Evolutionary conservation across 2,329 filamentous ascomycete genomes (phyloP).

Genomic region (Xylaria sp.): DNA sequence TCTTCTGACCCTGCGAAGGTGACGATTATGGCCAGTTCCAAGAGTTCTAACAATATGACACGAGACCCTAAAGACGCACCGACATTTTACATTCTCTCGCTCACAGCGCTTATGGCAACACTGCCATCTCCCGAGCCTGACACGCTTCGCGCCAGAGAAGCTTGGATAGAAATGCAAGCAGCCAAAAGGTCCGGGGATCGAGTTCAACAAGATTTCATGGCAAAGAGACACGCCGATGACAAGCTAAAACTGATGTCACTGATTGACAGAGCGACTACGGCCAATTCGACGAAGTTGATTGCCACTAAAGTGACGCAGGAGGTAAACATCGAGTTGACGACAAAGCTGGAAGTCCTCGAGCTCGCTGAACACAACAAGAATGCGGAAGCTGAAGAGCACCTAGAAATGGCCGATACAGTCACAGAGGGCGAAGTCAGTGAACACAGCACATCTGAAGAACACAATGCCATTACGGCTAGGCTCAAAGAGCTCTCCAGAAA

Average conservation of each 20-base stretch:
- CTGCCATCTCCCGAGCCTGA: constrained; percentile 9
- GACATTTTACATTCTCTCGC: constrained; percentile 9
- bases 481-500: constrained; percentile 20
- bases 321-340: neutral
- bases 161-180: constrained; percentile 12
- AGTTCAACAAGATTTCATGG: neutral
- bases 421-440: neutral
- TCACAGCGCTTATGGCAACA: constrained; percentile 9
- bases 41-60: neutral
- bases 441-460: neutral
- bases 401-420: neutral
- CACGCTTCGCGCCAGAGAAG: constrained; percentile 1
- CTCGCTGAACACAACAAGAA: neutral
- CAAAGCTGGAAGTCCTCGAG: neutral
- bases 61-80: neutral
- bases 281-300: neutral
- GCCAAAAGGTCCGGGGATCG: neutral
- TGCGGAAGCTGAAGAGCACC: neutral
- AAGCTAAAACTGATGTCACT: neutral
- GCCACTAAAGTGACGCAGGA: neutral
- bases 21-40: constrained; percentile 3
- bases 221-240: neutral
- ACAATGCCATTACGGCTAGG: constrained; percentile 4
- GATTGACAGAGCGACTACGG: neutral
- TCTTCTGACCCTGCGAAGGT: constrained; percentile 19